Evolutionary conservation across 2,329 filamentous ascomycete genomes (phyloP).

Genomic region (Plectosphaerella plurivora): DNA sequence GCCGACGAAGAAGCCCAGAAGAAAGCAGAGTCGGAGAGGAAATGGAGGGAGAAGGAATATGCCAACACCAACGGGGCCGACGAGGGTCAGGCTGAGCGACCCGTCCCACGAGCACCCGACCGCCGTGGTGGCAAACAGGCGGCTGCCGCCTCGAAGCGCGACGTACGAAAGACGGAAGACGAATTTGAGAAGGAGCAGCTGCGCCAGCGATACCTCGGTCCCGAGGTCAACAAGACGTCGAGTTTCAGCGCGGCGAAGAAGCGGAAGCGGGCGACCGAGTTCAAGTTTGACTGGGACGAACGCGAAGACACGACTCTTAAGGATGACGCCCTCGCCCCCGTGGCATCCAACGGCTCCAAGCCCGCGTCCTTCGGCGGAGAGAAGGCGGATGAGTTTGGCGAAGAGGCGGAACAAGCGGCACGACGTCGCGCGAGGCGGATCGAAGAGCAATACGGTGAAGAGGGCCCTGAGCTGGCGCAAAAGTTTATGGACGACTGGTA

Average conservation of each 20-base stretch:
- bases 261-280: constrained; percentile 83
- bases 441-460: constrained; percentile 69
- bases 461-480: constrained; percentile 70
- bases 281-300: constrained; percentile 96
- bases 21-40: constrained; percentile 58
- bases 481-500: constrained; percentile 81
- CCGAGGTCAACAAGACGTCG: constrained; percentile 74
- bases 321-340: constrained; percentile 72
- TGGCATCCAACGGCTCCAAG: constrained; percentile 16
- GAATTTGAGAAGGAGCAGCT: constrained; percentile 71
- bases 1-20: constrained; percentile 61
- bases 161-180: constrained; percentile 32
- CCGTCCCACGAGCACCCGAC: constrained; percentile 38
- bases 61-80: constrained; percentile 25
- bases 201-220: constrained; percentile 83
- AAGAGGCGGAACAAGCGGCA: constrained; percentile 50
- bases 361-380: constrained; percentile 38
- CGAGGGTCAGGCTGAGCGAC: constrained; percentile 63
- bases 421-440: constrained; percentile 63
- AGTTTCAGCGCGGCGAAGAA: constrained; percentile 97
- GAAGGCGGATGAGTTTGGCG: constrained; percentile 46
- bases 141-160: constrained; percentile 27
- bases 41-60: constrained; percentile 18
- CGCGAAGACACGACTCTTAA: constrained; percentile 87
- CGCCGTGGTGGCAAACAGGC: constrained; percentile 27